phyloP scores from a whole-genome alignment of 345 rosid genomes.

The Toxicodendron radicans region DNA sequence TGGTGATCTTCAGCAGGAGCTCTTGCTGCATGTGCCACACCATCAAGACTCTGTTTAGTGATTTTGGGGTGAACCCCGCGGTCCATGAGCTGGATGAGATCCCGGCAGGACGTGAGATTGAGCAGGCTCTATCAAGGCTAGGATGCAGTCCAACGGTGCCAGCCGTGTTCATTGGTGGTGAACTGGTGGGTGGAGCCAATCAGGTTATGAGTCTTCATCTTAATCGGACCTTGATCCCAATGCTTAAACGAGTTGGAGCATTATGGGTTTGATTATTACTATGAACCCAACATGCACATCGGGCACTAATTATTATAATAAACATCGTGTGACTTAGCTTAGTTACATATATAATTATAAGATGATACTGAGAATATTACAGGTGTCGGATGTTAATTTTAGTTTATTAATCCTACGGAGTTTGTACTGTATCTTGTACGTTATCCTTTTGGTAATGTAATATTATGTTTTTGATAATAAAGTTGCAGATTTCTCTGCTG shows the following conservation, averaged over 20 bases:
- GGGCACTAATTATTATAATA: slow-evolving; percentile 18
- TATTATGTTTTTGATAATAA: slow-evolving; percentile 7
- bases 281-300: not conserved
- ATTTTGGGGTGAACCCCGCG: slow-evolving; percentile 71
- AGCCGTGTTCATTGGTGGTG: slow-evolving; percentile 74
- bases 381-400: slow-evolving; percentile 20
- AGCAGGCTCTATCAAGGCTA: slow-evolving; percentile 67
- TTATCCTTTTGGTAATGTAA: slow-evolving; percentile 10
- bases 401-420: not conserved
- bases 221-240: slow-evolving; percentile 64
- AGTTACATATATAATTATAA: not conserved
- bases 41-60: slow-evolving; percentile 64
- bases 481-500: not conserved
- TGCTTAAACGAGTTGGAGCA: slow-evolving; percentile 81
- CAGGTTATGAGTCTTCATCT: slow-evolving; percentile 91
- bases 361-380: not conserved
- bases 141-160: slow-evolving; percentile 77
- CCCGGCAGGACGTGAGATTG: slow-evolving; percentile 62
- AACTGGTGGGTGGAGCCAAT: slow-evolving; percentile 81
- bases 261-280: slow-evolving; percentile 62
- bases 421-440: not conserved
- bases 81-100: slow-evolving; percentile 78
- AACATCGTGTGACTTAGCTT: slow-evolving; percentile 12
- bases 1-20: slow-evolving; percentile 85
- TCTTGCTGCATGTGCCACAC: slow-evolving; percentile 81